Evolutionary conservation across 352 stramenopile genomes (phyloP).

Genomic region (Phytophthora chlamydospora): DNA sequence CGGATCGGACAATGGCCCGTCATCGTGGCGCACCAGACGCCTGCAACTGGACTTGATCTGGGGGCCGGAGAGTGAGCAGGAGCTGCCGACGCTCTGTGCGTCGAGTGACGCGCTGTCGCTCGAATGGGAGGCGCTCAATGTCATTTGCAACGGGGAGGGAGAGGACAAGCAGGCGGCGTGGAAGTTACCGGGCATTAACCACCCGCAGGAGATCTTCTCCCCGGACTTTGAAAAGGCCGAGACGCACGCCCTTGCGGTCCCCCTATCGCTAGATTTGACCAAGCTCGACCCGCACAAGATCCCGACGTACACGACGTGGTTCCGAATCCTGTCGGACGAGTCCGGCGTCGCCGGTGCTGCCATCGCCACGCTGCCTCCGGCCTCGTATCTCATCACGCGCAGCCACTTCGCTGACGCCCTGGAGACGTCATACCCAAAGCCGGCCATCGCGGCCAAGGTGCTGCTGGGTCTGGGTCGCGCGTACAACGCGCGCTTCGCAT

Average conservation of each 20-base stretch:
- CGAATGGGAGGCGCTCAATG: constrained; percentile 63
- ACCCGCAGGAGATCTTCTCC: constrained; percentile 62
- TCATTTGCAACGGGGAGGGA: constrained; percentile 33
- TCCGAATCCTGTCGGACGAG: constrained; percentile 78
- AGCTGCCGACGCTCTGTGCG: constrained; percentile 61
- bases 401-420: constrained; percentile 58
- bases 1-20: constrained; percentile 39
- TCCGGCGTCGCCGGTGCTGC: constrained; percentile 66
- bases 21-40: constrained; percentile 74
- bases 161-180: constrained; percentile 46
- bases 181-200: constrained; percentile 58
- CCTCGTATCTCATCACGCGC: constrained; percentile 71
- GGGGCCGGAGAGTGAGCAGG: constrained; percentile 64
- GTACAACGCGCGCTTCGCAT: constrained; percentile 68
- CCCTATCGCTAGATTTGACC: constrained; percentile 54
- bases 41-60: constrained; percentile 73
- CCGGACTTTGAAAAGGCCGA: constrained; percentile 38
- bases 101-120: constrained; percentile 64
- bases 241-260: constrained; percentile 46
- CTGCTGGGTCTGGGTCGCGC: constrained; percentile 59
- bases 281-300: constrained; percentile 68
- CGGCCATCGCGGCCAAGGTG: constrained; percentile 73
- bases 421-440: constrained; percentile 74
- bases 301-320: constrained; percentile 69
- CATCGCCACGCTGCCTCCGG: constrained; percentile 69